A percentile compares a stretch with the other conserved stretches of the same genome.
Evolutionary conservation across 1,284 basidiomycete genomes (phyloP).

Genomic region (Ganoderma resinaceum): DNA sequence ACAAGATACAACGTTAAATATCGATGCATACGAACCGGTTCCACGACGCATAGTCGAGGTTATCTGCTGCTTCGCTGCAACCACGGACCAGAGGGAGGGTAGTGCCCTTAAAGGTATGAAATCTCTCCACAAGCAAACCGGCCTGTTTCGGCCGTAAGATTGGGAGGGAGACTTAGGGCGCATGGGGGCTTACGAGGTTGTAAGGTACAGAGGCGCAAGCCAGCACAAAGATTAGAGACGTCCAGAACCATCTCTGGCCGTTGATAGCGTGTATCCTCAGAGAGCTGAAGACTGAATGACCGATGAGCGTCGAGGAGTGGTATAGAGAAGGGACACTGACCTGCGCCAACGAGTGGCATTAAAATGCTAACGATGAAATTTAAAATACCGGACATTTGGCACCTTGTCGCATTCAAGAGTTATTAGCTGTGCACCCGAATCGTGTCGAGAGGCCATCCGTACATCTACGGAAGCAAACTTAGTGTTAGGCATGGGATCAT

Average conservation of each 20-base stretch:
- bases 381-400: background rate
- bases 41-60: background rate
- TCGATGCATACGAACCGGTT: background rate
- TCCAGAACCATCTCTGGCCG: constrained; percentile 24
- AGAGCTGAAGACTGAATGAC: constrained; percentile 13
- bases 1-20: background rate
- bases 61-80: background rate
- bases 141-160: background rate
- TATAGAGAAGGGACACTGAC: background rate
- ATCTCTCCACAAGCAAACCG: background rate
- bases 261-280: constrained; percentile 27
- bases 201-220: constrained; percentile 3
- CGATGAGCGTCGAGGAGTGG: no score
- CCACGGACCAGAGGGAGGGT: background rate
- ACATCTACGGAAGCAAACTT: background rate
- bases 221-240: constrained; percentile 10
- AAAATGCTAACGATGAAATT: background rate
- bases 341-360: background rate
- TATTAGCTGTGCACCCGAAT: no score
- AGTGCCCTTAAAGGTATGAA: background rate
- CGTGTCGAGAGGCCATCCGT: background rate
- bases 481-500: background rate
- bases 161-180: background rate
- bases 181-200: constrained; percentile 6
- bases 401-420: background rate